Percentiles rank a stretch among this genome's conserved stretches.
phyloP scores from a whole-genome alignment of 768 basidiomycete genomes.

The Rossbeevera mucosa region DNA sequence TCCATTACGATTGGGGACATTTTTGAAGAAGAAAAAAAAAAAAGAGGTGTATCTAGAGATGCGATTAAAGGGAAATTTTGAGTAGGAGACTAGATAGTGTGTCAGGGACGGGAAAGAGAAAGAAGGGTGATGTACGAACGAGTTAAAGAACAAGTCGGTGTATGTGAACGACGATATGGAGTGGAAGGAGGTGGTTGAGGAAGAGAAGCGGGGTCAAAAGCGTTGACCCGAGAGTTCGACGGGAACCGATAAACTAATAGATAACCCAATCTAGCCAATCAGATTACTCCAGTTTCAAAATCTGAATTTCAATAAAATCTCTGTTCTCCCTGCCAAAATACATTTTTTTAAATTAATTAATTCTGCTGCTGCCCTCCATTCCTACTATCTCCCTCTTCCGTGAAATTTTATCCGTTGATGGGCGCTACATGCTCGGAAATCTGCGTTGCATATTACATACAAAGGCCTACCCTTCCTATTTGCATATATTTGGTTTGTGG shows the following conservation, averaged over 20 bases:
- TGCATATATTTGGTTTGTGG: constrained; percentile 24
- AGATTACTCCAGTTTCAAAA: constrained; percentile 31
- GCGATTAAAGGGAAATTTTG: constrained; percentile 26
- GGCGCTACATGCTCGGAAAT: constrained; percentile 27
- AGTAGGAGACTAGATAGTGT: constrained; percentile 19
- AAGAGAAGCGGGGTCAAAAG: constrained; percentile 27
- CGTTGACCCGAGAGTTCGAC: constrained; percentile 23
- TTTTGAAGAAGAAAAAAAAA: constrained; percentile 16
- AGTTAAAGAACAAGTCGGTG: not conserved
- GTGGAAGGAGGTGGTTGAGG: constrained; percentile 13
- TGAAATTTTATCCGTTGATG: constrained; percentile 30
- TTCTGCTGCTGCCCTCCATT: not conserved
- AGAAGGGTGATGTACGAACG: not conserved
- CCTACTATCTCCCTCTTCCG: constrained; percentile 10
- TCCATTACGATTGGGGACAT: constrained; percentile 61
- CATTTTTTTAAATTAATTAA: not conserved
- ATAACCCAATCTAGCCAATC: constrained; percentile 36
- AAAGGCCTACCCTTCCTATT: constrained; percentile 7
- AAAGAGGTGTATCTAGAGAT: constrained; percentile 28
- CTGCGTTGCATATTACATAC: constrained; percentile 29
- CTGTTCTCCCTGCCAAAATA: constrained; percentile 6
- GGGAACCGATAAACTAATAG: constrained; percentile 38
- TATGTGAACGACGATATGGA: not conserved
- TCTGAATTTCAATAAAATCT: constrained; percentile 18
- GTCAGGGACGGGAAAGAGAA: constrained; percentile 5